Base-by-base conservation (phyloP, 1,284 basidiomycete genomes). In the Stereum hirsutum region DNA sequence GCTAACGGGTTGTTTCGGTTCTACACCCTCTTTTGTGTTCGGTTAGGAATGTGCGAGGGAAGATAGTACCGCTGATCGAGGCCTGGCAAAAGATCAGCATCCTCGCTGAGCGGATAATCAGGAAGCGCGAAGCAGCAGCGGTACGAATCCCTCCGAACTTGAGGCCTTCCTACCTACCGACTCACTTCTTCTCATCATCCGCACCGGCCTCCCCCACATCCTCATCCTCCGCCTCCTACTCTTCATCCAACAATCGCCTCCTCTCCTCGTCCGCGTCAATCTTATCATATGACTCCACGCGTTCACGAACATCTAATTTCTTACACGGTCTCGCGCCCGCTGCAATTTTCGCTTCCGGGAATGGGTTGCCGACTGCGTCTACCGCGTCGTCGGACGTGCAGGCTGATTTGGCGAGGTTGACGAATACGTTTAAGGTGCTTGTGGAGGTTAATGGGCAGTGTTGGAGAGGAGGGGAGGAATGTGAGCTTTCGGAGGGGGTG, bases 81-180 rank as follows among this genome's bases (percentile, higher is more conserved):
- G 82, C 91, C 57, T 92, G 90, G 85, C 90, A 92, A 55, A 80
- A 88, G 53, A 85, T 96, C 57, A 88, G 84, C 57, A 66, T 88
- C 43, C 72, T 92, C 33, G 75, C 83, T 6, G 92, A 96, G 64
- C 80, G 90, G 49, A 77, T 89, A 50, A 75, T 92, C 42, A 86
- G 83, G 64, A 78, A 91, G 63, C 75, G 86, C 56, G 88, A 91
- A 71, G 82, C 85, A 64, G 81, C 85, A 69, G 82, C 85, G 73
- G 85, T 89, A 84, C 75, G 86, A 68, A 62, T 70, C 69, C 71
- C 70, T 74, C 70, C 70, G 67, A 72, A 70, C 64, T 70, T 72
- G 63, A 72, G 69, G 69, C 74, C 71, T 59, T 59, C 68, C 60
- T 74, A 70, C 62, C 66, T 78, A 56, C 69, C 71, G 63, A 70